phyloP scores from a whole-genome alignment of 495 filamentous ascomycete species.

The Penicillium manginii region DNA sequence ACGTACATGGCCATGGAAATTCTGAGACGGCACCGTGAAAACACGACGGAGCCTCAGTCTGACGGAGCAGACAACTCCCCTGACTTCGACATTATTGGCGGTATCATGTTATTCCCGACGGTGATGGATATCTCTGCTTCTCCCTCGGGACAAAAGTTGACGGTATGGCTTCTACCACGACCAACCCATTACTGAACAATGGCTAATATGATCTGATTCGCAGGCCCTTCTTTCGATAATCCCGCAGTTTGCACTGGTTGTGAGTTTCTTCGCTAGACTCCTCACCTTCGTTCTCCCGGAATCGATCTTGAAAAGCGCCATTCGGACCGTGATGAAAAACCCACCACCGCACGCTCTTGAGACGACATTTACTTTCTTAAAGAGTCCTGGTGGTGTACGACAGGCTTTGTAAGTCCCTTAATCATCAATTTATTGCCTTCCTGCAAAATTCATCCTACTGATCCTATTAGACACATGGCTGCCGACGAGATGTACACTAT shows the following conservation, averaged over 20 bases:
- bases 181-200: background rate
- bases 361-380: constrained; percentile 66
- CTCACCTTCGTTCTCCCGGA: constrained; percentile 49
- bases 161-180: constrained; percentile 29
- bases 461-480: constrained; percentile 57
- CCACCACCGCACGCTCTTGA: constrained; percentile 61
- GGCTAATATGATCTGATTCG: background rate
- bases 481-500: constrained; percentile 79
- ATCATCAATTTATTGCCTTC: no score
- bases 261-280: constrained; percentile 55
- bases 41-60: background rate
- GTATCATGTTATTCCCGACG: constrained; percentile 76
- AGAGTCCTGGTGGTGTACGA: constrained; percentile 64
- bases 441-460: background rate
- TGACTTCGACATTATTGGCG: constrained; percentile 57
- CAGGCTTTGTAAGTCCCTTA: constrained; percentile 62
- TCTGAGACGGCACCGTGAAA: constrained; percentile 55
- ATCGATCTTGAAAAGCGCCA: constrained; percentile 42
- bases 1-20: constrained; percentile 78
- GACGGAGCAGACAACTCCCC: background rate
- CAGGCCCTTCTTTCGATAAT: constrained; percentile 51
- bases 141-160: constrained; percentile 61
- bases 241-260: constrained; percentile 57
- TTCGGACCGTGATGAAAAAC: constrained; percentile 50
- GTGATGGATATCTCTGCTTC: constrained; percentile 73